phyloP scores from a whole-genome alignment of 2,329 filamentous ascomycete genomes.

The Macrophomina phaseolina region DNA sequence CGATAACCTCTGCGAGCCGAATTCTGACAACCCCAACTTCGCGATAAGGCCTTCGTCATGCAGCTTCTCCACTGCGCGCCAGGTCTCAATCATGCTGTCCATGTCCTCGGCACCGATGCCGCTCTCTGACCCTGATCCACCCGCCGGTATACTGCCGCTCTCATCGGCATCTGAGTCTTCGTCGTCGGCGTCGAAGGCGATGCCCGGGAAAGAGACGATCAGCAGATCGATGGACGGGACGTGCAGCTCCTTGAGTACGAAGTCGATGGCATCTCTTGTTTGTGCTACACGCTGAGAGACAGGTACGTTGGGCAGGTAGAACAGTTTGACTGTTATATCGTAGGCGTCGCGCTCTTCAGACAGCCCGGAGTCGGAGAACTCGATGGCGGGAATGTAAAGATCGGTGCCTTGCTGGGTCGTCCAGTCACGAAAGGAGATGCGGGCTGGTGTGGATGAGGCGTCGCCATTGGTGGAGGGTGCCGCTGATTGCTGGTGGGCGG shows the following conservation, averaged over 20 bases:
- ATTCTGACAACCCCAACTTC: constrained; percentile 86
- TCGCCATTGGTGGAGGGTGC: constrained; percentile 32
- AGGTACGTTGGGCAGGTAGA: constrained; percentile 79
- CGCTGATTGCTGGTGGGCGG: constrained; percentile 69
- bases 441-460: constrained; percentile 35
- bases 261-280: constrained; percentile 75
- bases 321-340: constrained; percentile 94
- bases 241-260: constrained; percentile 81
- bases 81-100: constrained; percentile 70
- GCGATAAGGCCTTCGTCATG: constrained; percentile 73
- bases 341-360: constrained; percentile 84
- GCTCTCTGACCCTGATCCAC: constrained; percentile 33
- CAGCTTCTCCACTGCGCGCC: constrained; percentile 72
- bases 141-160: constrained; percentile 29
- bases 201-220: constrained; percentile 89
- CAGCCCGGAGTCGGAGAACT: constrained; percentile 73
- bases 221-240: constrained; percentile 81
- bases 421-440: constrained; percentile 63
- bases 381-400: constrained; percentile 79
- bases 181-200: constrained; percentile 92
- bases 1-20: constrained; percentile 81
- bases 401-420: constrained; percentile 60
- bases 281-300: constrained; percentile 70
- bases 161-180: constrained; percentile 70
- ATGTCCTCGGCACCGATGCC: constrained; percentile 57